Percentiles rank a stretch among this genome's conserved stretches.
These are phyloP conservation scores for Alnus rubra DNA, from an alignment of 306 rosid genomes.

Conservation along the genomic window DNA sequence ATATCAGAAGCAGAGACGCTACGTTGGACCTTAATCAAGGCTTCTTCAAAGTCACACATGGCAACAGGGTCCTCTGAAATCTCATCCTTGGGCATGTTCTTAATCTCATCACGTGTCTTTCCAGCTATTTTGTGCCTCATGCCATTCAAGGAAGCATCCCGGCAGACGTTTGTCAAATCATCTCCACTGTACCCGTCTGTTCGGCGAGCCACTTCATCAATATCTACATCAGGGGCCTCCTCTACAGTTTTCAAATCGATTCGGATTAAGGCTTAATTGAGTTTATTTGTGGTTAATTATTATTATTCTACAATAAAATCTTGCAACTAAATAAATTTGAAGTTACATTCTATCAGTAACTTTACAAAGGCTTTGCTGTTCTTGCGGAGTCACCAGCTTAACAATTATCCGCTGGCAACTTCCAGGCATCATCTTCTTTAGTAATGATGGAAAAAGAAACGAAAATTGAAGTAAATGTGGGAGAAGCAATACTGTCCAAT, in stretches of 20 bases:
- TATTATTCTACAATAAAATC: not conserved
- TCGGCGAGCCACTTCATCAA: conserved; percentile 92
- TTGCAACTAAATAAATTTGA: not conserved
- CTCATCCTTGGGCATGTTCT: conserved; percentile 95
- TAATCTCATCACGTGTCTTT: conserved; percentile 96
- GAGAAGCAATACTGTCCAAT: conserved; percentile 13
- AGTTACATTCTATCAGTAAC: not conserved
- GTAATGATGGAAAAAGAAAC: not conserved
- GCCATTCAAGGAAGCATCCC: conserved; percentile 98
- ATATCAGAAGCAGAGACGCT: conserved; percentile 93
- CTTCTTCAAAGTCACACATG: conserved; percentile 99
- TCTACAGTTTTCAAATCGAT: not conserved
- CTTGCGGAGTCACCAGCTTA: conserved; percentile 6
- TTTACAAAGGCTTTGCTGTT: not conserved
- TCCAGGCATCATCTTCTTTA: not conserved
- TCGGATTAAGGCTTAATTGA: not conserved
- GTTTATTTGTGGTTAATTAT: not conserved
- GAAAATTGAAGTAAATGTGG: not conserved
- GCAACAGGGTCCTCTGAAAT: conserved; percentile 95
- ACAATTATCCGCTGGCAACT: conserved; percentile 1
- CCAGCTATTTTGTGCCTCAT: conserved; percentile 98
- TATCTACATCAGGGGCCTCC: conserved; percentile 82
- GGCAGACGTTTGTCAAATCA: conserved; percentile 90
- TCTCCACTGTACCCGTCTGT: conserved; percentile 98
- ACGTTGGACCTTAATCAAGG: conserved; percentile 81